Percentiles rank a stretch among this genome's conserved stretches.
Conservation (phyloP, 345 rosid genomes). For the Corchorus capsularis region DNA sequence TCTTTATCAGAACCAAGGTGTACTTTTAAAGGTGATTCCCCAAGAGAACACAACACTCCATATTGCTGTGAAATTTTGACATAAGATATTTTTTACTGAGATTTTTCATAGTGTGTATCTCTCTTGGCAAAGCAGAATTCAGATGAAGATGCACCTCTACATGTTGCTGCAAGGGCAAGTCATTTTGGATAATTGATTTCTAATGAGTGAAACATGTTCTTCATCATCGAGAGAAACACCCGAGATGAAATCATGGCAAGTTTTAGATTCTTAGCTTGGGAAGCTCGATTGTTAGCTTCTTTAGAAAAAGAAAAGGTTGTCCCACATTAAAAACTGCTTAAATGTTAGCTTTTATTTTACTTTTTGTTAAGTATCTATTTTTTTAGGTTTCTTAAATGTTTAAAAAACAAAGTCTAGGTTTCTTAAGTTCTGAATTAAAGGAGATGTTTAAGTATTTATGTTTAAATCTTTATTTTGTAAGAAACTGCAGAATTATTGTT, state of each 20-base stretch:
- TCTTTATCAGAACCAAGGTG: background rate
- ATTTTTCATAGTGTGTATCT: slow-evolving; percentile 13
- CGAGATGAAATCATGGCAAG: background rate
- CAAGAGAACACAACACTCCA: slow-evolving; percentile 31
- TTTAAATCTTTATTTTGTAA: no score
- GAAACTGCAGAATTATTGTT: no score
- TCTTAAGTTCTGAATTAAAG: no score
- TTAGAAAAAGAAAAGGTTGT: no score
- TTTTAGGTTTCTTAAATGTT: no score
- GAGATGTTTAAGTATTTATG: no score
- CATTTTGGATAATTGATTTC: slow-evolving; percentile 24
- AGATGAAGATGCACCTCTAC: slow-evolving; percentile 31
- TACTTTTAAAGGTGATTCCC: background rate
- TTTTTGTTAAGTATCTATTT: no score
- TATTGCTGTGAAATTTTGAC: slow-evolving; percentile 28
- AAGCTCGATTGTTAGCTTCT: no score
- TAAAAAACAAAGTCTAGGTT: no score
- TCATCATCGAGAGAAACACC: background rate
- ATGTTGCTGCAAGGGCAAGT: slow-evolving; percentile 28
- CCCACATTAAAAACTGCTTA: no score
- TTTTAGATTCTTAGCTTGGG: slow-evolving; percentile 2
- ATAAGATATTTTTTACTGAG: slow-evolving; percentile 1
- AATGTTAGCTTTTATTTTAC: no score
- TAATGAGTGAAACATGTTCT: background rate
- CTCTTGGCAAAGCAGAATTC: slow-evolving; percentile 24